These are phyloP conservation scores for Diutina catenulata DNA, from an alignment of 1,139 yeast species.

Conservation along the genomic window DNA sequence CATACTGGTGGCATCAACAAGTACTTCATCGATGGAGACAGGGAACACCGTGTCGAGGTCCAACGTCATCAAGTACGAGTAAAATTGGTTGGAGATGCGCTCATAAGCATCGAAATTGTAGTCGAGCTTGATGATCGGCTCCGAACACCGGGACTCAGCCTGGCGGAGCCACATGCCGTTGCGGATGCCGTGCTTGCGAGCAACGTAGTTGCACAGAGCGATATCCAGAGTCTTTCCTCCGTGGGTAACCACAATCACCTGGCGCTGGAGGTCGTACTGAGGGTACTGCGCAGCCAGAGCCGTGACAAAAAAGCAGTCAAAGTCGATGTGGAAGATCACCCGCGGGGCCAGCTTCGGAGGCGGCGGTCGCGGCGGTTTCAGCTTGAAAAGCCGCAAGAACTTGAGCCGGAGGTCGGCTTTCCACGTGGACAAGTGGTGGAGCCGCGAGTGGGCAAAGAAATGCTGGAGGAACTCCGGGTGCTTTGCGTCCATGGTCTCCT, in stretches of 20 bases:
- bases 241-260: conserved; percentile 79
- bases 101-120: conserved; percentile 75
- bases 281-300: conserved; percentile 59
- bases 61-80: conserved; percentile 38
- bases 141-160: conserved; percentile 53
- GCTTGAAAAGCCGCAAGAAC: conserved; percentile 31
- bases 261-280: conserved; percentile 38
- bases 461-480: conserved; percentile 64
- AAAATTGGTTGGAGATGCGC: conserved; percentile 31
- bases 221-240: conserved; percentile 64
- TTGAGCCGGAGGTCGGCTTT: conserved; percentile 60
- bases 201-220: conserved; percentile 88
- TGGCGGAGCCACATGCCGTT: conserved; percentile 85
- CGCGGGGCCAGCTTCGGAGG: not conserved
- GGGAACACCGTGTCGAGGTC: conserved; percentile 58
- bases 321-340: conserved; percentile 70
- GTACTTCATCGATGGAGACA: conserved; percentile 84
- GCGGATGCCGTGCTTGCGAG: conserved; percentile 57
- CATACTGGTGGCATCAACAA: conserved; percentile 51
- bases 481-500: conserved; percentile 40
- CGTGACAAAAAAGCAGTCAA: conserved; percentile 88
- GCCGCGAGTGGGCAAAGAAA: conserved; percentile 70
- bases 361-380: conserved; percentile 6
- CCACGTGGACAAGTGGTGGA: conserved; percentile 85
- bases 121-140: conserved; percentile 52